Evolutionary conservation across 2,329 filamentous ascomycete genomes (phyloP), one percentile per base, ranked within the genome.

Genomic region (Juglanconis juglandina): DNA sequence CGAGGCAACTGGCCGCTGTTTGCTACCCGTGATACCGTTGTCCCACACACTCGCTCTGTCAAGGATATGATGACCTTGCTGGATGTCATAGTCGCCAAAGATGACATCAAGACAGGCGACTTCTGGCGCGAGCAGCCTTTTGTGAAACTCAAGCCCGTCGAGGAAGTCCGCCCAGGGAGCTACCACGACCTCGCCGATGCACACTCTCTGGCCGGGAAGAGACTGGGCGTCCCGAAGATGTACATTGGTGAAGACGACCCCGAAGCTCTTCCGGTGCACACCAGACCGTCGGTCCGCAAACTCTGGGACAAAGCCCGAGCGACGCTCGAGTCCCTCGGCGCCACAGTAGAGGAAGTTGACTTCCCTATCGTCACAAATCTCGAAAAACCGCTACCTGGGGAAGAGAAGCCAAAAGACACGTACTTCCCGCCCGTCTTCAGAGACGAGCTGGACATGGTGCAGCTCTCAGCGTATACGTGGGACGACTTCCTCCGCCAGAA

Each of bases 111-210:
- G 0, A 56, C 63, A 4, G 77, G 80, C 1, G 82, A 86, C 62
- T 86, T 86, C 64, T 86, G 82, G 77, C 73, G 81, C 4, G 73
- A 79, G 14, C 83, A 87, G 59, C 69, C 68, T 0, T 76, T 76
- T 53, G 70, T 85, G 0, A 46, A 70, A 1, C 66, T 85, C 1
- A 1, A 65, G 84, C 17, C 44, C 13, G 17, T 47, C 17, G 1
- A 75, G 77, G 0, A 63, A 63, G 1, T 63, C 70, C 3, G 42
- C 67, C 1, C 72, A 73, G 24, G 17, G 17, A 17, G n/a, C 17
- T 73, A 72, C n/a, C 68, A 68, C 3, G 56, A 60, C 1, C 63
- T 82, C 1, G 66, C 67, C 10, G 56, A 70, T 0, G 14, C 61
- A 4, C 62, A 63, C 3, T 71, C 76, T 0, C 65, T 84, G 1